These are phyloP conservation scores for Glomus cerebriforme DNA, from an alignment of 192 early-diverging fungal genomes.

Conservation along the genomic window DNA sequence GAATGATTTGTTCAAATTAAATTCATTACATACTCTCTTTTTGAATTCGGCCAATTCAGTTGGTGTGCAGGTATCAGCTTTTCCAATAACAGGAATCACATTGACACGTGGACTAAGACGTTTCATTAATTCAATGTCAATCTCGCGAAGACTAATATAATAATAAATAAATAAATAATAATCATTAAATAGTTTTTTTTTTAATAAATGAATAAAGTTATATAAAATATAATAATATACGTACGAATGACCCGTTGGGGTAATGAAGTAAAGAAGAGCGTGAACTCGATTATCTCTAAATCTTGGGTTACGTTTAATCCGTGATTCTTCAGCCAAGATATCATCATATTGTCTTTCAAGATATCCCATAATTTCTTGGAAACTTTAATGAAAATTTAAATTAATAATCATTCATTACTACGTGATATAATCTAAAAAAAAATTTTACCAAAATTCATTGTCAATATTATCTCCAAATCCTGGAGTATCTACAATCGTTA, in stretches of 20 bases:
- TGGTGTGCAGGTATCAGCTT: slow-evolving; percentile 89
- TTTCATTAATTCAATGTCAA: slow-evolving; percentile 93
- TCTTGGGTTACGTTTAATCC: slow-evolving; percentile 82
- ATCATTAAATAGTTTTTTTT: slow-evolving; percentile 9
- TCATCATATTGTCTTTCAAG: slow-evolving; percentile 94
- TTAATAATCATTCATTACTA: not conserved
- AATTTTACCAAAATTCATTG: slow-evolving; percentile 80
- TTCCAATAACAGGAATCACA: slow-evolving; percentile 95
- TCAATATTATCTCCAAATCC: slow-evolving; percentile 98
- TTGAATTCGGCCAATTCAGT: slow-evolving; percentile 87
- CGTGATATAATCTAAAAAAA: not conserved
- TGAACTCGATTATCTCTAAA: slow-evolving; percentile 95
- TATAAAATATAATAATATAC: slow-evolving; percentile 17
- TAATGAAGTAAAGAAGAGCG: slow-evolving; percentile 96
- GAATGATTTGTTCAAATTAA: slow-evolving; percentile 33
- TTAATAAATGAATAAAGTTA: slow-evolving; percentile 13
- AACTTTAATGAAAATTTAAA: slow-evolving; percentile 50
- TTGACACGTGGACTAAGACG: slow-evolving; percentile 90
- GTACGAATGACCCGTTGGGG: slow-evolving; percentile 92
- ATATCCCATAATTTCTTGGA: slow-evolving; percentile 90
- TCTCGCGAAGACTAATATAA: slow-evolving; percentile 74
- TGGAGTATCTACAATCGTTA: slow-evolving; percentile 98
- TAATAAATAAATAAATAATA: not conserved
- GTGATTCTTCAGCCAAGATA: slow-evolving; percentile 86
- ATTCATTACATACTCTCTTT: slow-evolving; percentile 61